phyloP scores from a whole-genome alignment of 169 alveolate species.

The Plasmodium knowlesi region DNA sequence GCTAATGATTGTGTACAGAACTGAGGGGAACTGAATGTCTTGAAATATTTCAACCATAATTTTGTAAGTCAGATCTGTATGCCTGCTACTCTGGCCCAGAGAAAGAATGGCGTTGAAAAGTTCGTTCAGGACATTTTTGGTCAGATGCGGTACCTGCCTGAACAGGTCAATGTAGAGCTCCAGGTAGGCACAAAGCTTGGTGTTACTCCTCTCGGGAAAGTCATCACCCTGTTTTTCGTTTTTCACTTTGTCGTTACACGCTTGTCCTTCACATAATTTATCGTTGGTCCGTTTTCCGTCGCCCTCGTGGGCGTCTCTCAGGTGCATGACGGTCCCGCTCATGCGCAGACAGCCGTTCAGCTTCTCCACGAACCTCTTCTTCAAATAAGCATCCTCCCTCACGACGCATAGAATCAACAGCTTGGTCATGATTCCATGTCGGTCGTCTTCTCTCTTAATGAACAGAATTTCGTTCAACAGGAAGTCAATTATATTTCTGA shows the following conservation, averaged over 20 bases:
- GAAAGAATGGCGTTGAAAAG: slow-evolving; percentile 16
- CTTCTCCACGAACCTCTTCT: slow-evolving; percentile 66
- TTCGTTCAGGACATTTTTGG: slow-evolving; percentile 47
- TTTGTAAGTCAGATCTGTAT: slow-evolving; percentile 31
- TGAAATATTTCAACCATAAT: slow-evolving; percentile 43
- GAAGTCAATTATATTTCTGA: slow-evolving; percentile 67
- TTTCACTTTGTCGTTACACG: not conserved
- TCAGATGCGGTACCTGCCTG: slow-evolving; percentile 59
- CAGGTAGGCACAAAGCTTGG: slow-evolving; percentile 30
- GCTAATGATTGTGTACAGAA: slow-evolving; percentile 26
- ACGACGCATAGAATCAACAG: slow-evolving; percentile 45
- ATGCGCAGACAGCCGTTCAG: not conserved
- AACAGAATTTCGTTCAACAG: slow-evolving; percentile 63
- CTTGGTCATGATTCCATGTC: slow-evolving; percentile 65
- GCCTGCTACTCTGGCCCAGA: slow-evolving; percentile 18
- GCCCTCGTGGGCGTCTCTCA: not conserved
- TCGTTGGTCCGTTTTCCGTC: not conserved
- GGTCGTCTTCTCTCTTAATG: slow-evolving; percentile 59
- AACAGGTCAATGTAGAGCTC: slow-evolving; percentile 65
- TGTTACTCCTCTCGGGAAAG: not conserved
- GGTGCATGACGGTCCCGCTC: not conserved
- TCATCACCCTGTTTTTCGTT: not conserved
- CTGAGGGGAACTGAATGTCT: slow-evolving; percentile 56
- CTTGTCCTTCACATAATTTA: not conserved
- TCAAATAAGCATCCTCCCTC: slow-evolving; percentile 68